phyloP scores from a whole-genome alignment of 1,284 basidiomycete species.

The Farysia itapuensis region DNA sequence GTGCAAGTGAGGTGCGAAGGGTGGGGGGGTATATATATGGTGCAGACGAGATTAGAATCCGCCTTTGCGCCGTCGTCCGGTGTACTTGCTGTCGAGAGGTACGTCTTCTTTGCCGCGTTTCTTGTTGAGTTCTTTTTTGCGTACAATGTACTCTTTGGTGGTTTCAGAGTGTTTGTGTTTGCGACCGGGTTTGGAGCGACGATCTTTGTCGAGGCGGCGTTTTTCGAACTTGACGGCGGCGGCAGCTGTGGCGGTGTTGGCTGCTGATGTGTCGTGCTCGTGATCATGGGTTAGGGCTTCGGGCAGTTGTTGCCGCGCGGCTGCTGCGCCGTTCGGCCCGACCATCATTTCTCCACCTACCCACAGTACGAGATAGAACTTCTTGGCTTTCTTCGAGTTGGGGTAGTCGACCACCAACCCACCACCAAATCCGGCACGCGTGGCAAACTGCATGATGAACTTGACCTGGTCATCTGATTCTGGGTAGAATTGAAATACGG shows the following conservation, averaged over 20 bases:
- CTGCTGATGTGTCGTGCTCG: constrained; percentile 19
- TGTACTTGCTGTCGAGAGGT: constrained; percentile 53
- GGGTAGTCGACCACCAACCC: constrained; percentile 84
- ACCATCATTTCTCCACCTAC: constrained; percentile 59
- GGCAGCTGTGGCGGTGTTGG: constrained; percentile 50
- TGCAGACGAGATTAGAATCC: constrained; percentile 9
- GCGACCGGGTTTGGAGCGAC: constrained; percentile 60
- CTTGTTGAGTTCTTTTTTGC: constrained; percentile 67
- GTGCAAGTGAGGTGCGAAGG: too few species aligned
- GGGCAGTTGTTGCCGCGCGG: constrained; percentile 42
- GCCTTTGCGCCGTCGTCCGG: constrained; percentile 33
- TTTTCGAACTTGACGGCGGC: constrained; percentile 35
- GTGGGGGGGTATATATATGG: not conserved
- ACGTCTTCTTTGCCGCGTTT: constrained; percentile 64
- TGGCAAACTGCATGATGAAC: constrained; percentile 89
- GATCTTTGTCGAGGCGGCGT: constrained; percentile 17
- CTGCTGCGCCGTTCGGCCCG: constrained; percentile 59
- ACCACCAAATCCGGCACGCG: constrained; percentile 93
- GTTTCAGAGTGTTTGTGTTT: constrained; percentile 64
- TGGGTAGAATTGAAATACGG: constrained; percentile 69
- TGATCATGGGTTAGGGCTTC: constrained; percentile 43
- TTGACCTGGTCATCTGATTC: constrained; percentile 57
- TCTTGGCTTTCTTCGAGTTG: constrained; percentile 59
- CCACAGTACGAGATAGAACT: constrained; percentile 60
- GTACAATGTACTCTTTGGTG: constrained; percentile 64